Evolutionary conservation across 192 early-diverging fungal species (phyloP).

Genomic region (Lobosporangium transversale): DNA sequence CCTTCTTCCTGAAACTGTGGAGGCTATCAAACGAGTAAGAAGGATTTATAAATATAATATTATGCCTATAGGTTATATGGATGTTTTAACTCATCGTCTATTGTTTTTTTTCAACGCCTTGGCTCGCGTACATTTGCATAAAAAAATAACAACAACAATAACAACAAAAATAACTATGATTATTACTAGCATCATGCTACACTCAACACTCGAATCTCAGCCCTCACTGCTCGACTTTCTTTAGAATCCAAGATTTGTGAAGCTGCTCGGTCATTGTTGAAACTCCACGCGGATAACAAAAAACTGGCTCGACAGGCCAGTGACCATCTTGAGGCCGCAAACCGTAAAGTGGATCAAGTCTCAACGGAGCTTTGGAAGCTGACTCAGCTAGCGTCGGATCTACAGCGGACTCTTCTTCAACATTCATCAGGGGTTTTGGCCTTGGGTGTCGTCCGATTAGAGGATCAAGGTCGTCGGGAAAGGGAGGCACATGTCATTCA

Average conservation of each 20-base stretch:
- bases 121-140: no score
- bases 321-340: constrained; percentile 61
- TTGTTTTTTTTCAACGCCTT: no score
- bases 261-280: constrained; percentile 63
- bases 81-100: no score
- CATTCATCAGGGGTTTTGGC: constrained; percentile 65
- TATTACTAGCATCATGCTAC: constrained; percentile 64
- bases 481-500: constrained; percentile 29
- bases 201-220: constrained; percentile 58
- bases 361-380: constrained; percentile 60
- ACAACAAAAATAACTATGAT: no score
- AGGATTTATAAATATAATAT: neutral
- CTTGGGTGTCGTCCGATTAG: constrained; percentile 56
- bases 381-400: constrained; percentile 55
- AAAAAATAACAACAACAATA: no score
- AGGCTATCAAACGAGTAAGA: constrained; percentile 62
- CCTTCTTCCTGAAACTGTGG: constrained; percentile 62
- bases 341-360: constrained; percentile 63
- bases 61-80: neutral
- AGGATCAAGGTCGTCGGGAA: constrained; percentile 49
- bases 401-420: constrained; percentile 59
- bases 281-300: constrained; percentile 63
- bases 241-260: constrained; percentile 69
- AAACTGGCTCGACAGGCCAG: constrained; percentile 60
- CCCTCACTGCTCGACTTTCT: constrained; percentile 56